Conservation (phyloP, 129 eudicot genomes). For the Cynara cardunculus region DNA sequence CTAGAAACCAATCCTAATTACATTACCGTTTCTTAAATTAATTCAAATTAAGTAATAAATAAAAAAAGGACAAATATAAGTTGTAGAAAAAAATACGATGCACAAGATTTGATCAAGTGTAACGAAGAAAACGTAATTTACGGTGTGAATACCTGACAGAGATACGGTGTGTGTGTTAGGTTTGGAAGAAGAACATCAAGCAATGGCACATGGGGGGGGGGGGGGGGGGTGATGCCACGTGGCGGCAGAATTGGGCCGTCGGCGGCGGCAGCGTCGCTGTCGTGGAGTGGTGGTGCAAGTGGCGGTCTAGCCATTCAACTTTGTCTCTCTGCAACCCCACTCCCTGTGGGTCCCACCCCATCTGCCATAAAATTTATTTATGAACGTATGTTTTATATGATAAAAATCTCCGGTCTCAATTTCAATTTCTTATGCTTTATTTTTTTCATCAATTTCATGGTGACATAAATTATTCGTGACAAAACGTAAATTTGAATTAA, state of each 20-base stretch:
- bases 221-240: conserved; percentile 40
- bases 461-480: no score
- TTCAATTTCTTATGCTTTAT: no score
- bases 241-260: conserved; percentile 24
- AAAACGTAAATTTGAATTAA: no score
- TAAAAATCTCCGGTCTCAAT: no score
- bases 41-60: no score
- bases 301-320: conserved; percentile 53
- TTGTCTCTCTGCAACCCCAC: conserved; percentile 43
- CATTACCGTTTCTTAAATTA: no score
- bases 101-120: no score
- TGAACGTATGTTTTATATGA: conserved; percentile 9
- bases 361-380: background rate
- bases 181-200: background rate
- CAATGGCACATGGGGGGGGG: conserved; percentile 40
- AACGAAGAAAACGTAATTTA: no score
- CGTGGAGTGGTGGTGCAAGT: conserved; percentile 43
- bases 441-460: no score
- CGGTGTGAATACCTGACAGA: background rate
- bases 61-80: no score
- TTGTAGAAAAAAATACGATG: no score
- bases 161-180: background rate
- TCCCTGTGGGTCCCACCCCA: conserved; percentile 33
- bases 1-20: no score
- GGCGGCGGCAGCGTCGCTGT: conserved; percentile 27